Evolutionary conservation across 1,284 basidiomycete genomes (phyloP), one percentile per base, ranked within the genome.

Genomic region (Fereydounia khargensis): DNA sequence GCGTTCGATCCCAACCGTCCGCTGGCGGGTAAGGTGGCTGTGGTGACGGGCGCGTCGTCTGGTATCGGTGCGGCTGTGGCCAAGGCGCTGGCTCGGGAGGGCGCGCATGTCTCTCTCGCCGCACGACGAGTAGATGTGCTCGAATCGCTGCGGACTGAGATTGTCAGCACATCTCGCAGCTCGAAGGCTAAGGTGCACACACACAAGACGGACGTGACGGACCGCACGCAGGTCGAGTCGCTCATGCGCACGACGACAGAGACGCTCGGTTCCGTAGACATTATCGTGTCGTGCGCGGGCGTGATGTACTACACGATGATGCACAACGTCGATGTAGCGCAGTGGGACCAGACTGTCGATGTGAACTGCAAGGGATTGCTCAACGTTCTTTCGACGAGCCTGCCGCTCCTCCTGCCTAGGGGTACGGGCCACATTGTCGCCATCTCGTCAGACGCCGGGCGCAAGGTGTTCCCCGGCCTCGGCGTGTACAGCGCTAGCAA

Each of bases 11-110:
- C 44, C 28, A 47, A 59, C 16, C 40, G 45, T 14, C 63, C 60
- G 14, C 50, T 73, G 3, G 41, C 45, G 16, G 71, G 71, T 40
- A 71, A 71, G 39, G 74, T 73, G n/a, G 77, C 74, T 18, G 48
- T 78, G 32, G 49, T 78, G 49, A 78, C 77, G 16, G 77, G 77
- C 22, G 76, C 77, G 20, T 77, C 76, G 6, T 71, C 73, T 7
- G 77, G 77, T 23, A 78, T 78, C 47, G 77, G 77, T 11, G 76
- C 73, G 9, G 73, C 76, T 1, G 73, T 74, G 8, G 56, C 69
- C 53, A 56, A 58, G 42, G 49, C 59, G 25, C 42, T 61, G 35
- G 39, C 58, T 25, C 33, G 55, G 17, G 36, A 67, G 51, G 54
- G 72, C 37, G 39, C 65, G 33, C 45, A 65, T 42, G 61, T 67